Evolutionary conservation across 768 basidiomycete genomes (phyloP), one percentile per base, ranked within the genome.

Genomic region (Suillus tomentosus): DNA sequence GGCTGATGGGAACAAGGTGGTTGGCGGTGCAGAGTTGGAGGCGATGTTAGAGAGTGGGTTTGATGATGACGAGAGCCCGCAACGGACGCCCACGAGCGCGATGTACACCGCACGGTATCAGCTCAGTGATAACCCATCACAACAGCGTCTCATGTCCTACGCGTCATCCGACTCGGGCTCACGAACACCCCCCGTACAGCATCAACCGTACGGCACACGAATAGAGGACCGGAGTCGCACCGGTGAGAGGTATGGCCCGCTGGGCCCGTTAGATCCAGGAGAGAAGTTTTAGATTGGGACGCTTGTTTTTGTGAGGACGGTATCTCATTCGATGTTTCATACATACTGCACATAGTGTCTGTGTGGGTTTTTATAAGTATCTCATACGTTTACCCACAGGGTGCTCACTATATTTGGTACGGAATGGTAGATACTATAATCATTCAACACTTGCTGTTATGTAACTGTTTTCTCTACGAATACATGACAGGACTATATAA

Each of bases 31-130:
- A 7, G 94, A 96, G 72, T 79, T 99, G 65, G 91, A 95, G 73
- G 94, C 94, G 40, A 97, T 98, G 89, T 81, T 99, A 63, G 93
- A 99, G 70, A 80, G 80, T 65, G 96, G 95, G 6, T 97, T 96
- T 74, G 94, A 96, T 64, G 91, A 93, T 64, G 74, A 70, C 56
- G 84, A 83, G 24, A 82, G 86, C 24, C 84, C 85, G 31, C 68
- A 75, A 58, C 72, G 69, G 43, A 75, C 77, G 13, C 73, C 75
- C 3, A 61, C 65, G 6, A 58, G 40, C 27, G 76, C 81, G 4
- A 76, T 79, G 34, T 80, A 81, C 31, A 76, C 80, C 2, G 76
- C 85, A 24, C 85, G 88, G 56, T 91, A 87, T 70, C 90, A 90
- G 69, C 79, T 90, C 42, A 78, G 84, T 10, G 87, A 91, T 69